Evolutionary conservation across 163 green algal species (phyloP).

Genomic region (Trebouxia gelatinosa): DNA sequence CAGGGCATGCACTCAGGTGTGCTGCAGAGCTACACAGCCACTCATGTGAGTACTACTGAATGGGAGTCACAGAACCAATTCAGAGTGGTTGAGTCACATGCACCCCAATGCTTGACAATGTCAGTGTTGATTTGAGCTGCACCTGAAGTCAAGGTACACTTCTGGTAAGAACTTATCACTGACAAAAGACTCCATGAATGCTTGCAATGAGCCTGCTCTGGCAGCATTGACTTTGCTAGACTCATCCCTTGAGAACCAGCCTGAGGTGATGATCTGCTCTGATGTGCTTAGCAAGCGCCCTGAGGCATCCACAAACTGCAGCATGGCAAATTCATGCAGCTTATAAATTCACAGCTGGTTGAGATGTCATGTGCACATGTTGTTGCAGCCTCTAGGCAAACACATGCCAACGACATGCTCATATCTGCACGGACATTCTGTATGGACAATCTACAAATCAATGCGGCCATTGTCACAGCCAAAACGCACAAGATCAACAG

Average conservation of each 20-base stretch:
- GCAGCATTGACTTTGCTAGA: not conserved
- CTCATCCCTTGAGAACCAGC: constrained; percentile 7
- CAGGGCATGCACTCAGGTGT: no score
- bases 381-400: no score
- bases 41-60: not conserved
- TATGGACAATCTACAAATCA: no score
- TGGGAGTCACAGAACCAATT: not conserved
- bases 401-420: no score
- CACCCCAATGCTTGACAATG: not conserved
- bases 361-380: no score
- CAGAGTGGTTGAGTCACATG: not conserved
- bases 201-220: constrained; percentile 23
- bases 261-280: constrained; percentile 9
- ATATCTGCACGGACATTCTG: no score
- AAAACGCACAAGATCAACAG: no score
- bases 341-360: no score
- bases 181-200: constrained; percentile 59
- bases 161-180: constrained; percentile 63
- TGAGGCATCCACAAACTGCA: constrained; percentile 40
- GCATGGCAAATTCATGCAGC: no score
- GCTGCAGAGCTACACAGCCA: no score
- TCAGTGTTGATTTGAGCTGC: not conserved
- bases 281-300: constrained; percentile 8
- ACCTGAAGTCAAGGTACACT: constrained; percentile 60
- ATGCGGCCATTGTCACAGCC: no score